Base-by-base conservation (phyloP, 306 rosid species). In the Begonia peltatifolia region DNA sequence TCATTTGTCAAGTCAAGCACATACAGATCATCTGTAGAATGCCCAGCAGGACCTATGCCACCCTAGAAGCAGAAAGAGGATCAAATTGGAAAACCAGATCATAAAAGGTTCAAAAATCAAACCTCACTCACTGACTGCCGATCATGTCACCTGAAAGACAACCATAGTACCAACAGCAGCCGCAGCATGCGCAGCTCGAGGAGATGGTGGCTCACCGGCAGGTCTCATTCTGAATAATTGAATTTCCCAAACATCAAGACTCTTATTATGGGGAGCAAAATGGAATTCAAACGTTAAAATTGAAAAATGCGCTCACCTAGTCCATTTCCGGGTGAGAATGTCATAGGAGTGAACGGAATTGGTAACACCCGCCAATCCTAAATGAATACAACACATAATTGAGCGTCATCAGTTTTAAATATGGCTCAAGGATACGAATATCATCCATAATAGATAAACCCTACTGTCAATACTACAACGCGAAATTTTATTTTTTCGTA, bases 31-130 rank as follows among this genome's bases (percentile, higher is more conserved):
- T 92, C 99, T 0, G 96, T 92, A 0, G 99, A 92, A 65, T 92
- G 99, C 57, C 99, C 99, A 8, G 99, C 93, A n/a, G 99, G 99
- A 71, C 99, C 99, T 57, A 92, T 92, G 71, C 99, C 99, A 42
- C 99, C 99, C 99, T 92, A 77, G 18, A 65, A 71, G 71, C 58
- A 51, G 52, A 35, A 17, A 22, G 46, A 15, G 23, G 52, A 42
- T 42, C 46, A 13, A 18, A 15, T 25, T 8, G 8, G 46, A 42
- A 50, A 30, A 30, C 38, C 9, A 4, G 38, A 30, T 30, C 7
- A 30, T 25, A 30, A 5, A 30, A 30, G 38, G 20, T 52, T 9
- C 41, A 54, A 59, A 68, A 15, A 51, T 16, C 9, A 4, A 16
- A 41, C n/a, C 12, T 43, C 16, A 3, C 57, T 16, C 47, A 30